These are phyloP conservation scores for Trichosporon sp. DNA, from an alignment of 1,284 basidiomycete genomes.

Conservation along the genomic window DNA sequence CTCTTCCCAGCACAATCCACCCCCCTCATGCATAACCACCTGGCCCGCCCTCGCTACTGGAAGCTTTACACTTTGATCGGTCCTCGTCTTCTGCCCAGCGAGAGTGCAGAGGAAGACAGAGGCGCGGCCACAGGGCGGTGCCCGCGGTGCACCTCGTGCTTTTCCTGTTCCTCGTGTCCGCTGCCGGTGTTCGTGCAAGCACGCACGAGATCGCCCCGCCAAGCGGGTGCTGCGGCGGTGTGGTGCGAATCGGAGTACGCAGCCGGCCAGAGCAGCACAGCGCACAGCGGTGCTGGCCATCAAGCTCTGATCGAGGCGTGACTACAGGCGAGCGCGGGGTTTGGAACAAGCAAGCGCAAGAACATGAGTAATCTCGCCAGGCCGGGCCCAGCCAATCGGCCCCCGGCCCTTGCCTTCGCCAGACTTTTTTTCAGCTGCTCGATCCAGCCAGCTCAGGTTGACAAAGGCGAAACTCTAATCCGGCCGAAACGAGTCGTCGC, in stretches of 20 bases:
- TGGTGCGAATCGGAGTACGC: background rate
- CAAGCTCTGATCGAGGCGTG: background rate
- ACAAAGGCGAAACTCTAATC: background rate
- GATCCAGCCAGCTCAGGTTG: no score
- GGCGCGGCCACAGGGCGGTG: no score
- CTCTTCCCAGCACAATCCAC: background rate
- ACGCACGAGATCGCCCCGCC: no score
- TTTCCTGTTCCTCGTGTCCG: no score
- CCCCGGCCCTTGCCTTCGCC: no score
- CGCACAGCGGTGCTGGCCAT: background rate
- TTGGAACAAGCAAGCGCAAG: background rate
- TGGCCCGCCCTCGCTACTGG: background rate
- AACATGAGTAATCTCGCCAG: no score
- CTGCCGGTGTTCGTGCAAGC: no score
- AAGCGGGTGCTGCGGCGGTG: background rate
- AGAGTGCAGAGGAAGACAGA: no score
- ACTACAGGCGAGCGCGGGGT: background rate
- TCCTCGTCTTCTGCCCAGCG: no score
- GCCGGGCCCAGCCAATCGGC: no score
- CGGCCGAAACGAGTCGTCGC: background rate
- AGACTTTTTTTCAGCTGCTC: background rate
- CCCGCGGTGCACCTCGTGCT: background rate
- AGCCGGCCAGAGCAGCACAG: no score
- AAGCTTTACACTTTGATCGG: background rate
- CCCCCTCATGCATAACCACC: background rate